Evolutionary conservation across 2,329 filamentous ascomycete species (phyloP).

Genomic region (Colletotrichum tropicale): DNA sequence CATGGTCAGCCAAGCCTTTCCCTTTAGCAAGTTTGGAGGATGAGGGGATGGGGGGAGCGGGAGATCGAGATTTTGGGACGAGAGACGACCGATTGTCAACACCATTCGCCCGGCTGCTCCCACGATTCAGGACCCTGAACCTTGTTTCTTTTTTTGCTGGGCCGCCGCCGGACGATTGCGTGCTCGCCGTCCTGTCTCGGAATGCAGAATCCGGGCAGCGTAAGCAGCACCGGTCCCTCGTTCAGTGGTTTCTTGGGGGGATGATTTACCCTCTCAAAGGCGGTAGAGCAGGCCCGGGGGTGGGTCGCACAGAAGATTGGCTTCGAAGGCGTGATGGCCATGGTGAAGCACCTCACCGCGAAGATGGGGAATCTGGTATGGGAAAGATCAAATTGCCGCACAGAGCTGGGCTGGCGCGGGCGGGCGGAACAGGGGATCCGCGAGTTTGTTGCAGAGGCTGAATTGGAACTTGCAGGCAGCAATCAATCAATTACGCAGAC

Average conservation of each 20-base stretch:
- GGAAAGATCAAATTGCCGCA: neutral
- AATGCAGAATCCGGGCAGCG: neutral
- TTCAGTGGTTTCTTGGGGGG: neutral
- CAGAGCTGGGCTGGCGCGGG: neutral
- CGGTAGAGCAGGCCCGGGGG: conserved; percentile 93
- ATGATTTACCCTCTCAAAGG: conserved; percentile 83
- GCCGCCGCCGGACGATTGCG: neutral
- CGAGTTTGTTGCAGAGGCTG: conserved; percentile 1
- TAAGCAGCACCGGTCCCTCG: neutral
- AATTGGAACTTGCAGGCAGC: neutral
- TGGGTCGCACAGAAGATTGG: conserved; percentile 93
- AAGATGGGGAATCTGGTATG: conserved; percentile 10
- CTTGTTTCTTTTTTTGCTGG: conserved; percentile 1
- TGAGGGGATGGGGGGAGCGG: neutral
- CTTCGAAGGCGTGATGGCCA: conserved; percentile 64
- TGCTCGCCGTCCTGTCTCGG: neutral
- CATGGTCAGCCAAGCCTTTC: neutral
- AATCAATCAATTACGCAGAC: neutral
- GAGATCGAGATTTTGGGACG: neutral
- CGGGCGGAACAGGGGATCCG: neutral
- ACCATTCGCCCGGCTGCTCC: neutral
- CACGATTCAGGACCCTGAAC: conserved; percentile 16
- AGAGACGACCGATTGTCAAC: neutral
- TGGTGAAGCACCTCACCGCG: conserved; percentile 16
- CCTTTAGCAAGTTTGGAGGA: neutral